A percentile compares a stretch with the other conserved stretches of the same genome.
These are phyloP conservation scores for Nigrospora osmanthi DNA, from an alignment of 2,329 filamentous ascomycete genomes.

Conservation along the genomic window DNA sequence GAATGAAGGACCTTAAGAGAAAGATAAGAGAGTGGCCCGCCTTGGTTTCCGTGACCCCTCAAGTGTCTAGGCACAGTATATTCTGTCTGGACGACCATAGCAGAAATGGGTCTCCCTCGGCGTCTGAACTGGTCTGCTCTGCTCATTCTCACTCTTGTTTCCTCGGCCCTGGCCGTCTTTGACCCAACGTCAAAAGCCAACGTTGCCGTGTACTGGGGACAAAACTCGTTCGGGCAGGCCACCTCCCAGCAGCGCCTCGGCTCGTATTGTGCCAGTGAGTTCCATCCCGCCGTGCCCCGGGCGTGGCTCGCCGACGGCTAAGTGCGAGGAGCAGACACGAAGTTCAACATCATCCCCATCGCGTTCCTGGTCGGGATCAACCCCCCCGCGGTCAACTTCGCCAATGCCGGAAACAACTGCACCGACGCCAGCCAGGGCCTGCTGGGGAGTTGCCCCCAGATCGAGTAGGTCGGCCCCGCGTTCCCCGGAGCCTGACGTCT, in stretches of 20 bases:
- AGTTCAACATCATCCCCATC: slow-evolving; percentile 52
- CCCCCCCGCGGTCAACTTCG: slow-evolving; percentile 52
- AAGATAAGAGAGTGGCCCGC: no score
- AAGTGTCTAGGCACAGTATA: no score
- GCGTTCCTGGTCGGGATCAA: slow-evolving; percentile 54
- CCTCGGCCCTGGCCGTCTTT: slow-evolving; percentile 31
- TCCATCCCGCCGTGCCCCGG: neutral
- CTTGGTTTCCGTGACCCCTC: no score
- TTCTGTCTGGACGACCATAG: no score
- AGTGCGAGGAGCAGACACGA: slow-evolving; percentile 24
- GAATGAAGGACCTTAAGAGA: no score
- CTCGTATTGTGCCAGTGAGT: slow-evolving; percentile 51
- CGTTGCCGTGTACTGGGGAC: slow-evolving; percentile 62
- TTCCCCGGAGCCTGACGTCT: neutral
- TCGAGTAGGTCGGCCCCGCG: slow-evolving; percentile 43
- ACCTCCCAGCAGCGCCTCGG: slow-evolving; percentile 45
- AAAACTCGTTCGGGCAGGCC: slow-evolving; percentile 50
- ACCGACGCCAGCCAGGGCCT: slow-evolving; percentile 48
- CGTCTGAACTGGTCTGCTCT: neutral
- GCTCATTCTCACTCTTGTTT: slow-evolving; percentile 12
- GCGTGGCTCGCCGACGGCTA: slow-evolving; percentile 3
- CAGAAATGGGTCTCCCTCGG: neutral
- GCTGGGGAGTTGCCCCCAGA: slow-evolving; percentile 49
- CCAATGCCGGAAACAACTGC: slow-evolving; percentile 56
- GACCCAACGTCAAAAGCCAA: slow-evolving; percentile 39